Percentiles rank a stretch among this genome's conserved stretches.
phyloP scores from a whole-genome alignment of 352 stramenopile species.

The Phytophthora foliorum region DNA sequence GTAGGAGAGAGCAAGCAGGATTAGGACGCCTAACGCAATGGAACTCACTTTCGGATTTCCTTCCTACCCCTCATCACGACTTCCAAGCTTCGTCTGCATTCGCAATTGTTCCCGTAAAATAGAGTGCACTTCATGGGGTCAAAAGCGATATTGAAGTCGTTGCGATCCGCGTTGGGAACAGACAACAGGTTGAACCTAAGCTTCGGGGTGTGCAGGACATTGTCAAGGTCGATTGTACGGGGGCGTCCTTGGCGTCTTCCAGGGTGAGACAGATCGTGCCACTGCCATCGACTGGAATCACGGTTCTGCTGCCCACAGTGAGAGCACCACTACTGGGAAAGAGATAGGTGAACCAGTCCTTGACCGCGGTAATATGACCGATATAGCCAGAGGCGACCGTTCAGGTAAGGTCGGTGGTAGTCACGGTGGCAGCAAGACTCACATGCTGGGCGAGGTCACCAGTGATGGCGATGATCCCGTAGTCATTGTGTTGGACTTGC shows the following conservation, averaged over 20 bases:
- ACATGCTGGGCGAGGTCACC: not conserved
- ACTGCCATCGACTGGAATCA: not conserved
- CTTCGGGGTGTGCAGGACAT: slow-evolving; percentile 8
- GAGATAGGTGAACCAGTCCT: not conserved
- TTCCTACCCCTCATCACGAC: too few species aligned
- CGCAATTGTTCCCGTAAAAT: too few species aligned
- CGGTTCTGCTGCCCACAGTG: not conserved
- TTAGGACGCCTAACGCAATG: too few species aligned
- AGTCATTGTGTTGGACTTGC: not conserved
- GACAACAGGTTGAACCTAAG: slow-evolving; percentile 13
- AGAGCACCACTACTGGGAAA: not conserved
- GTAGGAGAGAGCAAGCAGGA: too few species aligned
- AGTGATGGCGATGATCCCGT: not conserved
- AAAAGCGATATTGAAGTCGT: slow-evolving; percentile 13
- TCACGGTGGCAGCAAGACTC: not conserved
- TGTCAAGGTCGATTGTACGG: slow-evolving; percentile 6
- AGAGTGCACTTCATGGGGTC: slow-evolving; percentile 7
- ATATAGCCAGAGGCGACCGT: too few species aligned
- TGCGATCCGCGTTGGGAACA: not conserved
- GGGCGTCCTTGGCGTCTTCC: not conserved
- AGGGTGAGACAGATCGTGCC: too few species aligned
- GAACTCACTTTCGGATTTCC: too few species aligned
- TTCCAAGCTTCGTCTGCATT: too few species aligned
- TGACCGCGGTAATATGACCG: not conserved
- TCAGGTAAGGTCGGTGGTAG: not conserved